Base-by-base conservation (phyloP, 202 grass and related monocot species). In the Elaeis oleifera region DNA sequence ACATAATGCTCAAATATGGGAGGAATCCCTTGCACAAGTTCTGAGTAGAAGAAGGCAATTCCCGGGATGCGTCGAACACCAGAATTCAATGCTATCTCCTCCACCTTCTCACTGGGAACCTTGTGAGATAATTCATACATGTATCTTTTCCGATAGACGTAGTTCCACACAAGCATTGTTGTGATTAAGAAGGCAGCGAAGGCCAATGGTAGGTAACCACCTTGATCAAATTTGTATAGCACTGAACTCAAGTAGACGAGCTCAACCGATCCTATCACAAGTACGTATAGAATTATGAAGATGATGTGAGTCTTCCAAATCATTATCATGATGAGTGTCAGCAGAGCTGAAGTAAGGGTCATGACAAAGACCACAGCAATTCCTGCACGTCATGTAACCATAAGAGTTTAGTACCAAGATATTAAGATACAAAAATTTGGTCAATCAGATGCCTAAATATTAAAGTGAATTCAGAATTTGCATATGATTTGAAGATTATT, bases 21-120 rank as follows among this genome's bases (percentile, higher is more conserved):
- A 2, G 83, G 83, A 50, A 86, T 71, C 15, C 83, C 83, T 66
- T 86, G 78, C 59, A 81, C 78, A 16, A 86, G 78, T 51, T 86
- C 83, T 16, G 83, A 81, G 70, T 86, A 86, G 70, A 86, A 78
- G 27, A 86, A 67, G 8, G 74, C 83, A 1, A 81, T 64, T 2
- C 83, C 78, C 2, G 83, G 74, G 9, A 78, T 73, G 26, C 61
- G 51, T 3, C 11, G 27, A 9, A 84, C 25, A 19, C 75, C 51
- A 7, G 50, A 22, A 0, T 61, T 54, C 8, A 44, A 59, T 16
- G 71, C 70, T 18, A 86, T 44, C 31, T 74, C 65, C 11, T 66
- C 31, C 60, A 81, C 57, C 14, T 13, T 27, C 25, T 71, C 78
- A n/a, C 36, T 13, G 22, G 78, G 72, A 44, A 81, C 78, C 26